These are phyloP conservation scores for Backusella mclennaniae DNA, from an alignment of 192 early-diverging fungal species.

Conservation along the genomic window DNA sequence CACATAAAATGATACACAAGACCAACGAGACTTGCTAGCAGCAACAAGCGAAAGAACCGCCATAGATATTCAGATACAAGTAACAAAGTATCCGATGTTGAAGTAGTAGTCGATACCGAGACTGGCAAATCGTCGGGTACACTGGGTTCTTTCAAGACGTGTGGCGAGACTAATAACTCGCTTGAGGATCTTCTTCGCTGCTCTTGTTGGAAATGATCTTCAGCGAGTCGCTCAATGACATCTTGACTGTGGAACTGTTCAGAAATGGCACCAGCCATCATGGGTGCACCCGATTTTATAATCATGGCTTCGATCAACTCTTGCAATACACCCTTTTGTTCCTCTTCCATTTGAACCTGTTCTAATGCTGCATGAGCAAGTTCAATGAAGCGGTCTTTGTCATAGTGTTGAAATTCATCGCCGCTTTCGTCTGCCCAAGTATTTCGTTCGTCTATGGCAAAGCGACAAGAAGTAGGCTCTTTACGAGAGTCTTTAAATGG, in stretches of 20 bases:
- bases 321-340: conserved; percentile 31
- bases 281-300: conserved; percentile 24
- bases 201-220: conserved; percentile 15
- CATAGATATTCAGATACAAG: conserved; percentile 28
- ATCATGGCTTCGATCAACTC: conserved; percentile 34
- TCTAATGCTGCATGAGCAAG: conserved; percentile 36
- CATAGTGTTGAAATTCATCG: neutral
- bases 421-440: neutral
- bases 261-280: conserved; percentile 28
- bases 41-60: conserved; percentile 24
- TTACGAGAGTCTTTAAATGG: neutral
- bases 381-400: conserved; percentile 26
- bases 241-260: conserved; percentile 39
- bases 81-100: neutral
- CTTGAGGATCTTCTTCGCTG: conserved; percentile 9
- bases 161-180: neutral
- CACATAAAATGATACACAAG: conserved; percentile 28
- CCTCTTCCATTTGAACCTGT: conserved; percentile 32
- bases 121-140: neutral
- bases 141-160: conserved; percentile 4
- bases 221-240: conserved; percentile 35
- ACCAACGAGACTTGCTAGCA: conserved; percentile 24
- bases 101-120: neutral
- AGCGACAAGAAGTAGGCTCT: neutral
- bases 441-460: neutral